phyloP scores from a whole-genome alignment of 1,139 yeast genomes.

The Nakaseomyces bracarensis region DNA sequence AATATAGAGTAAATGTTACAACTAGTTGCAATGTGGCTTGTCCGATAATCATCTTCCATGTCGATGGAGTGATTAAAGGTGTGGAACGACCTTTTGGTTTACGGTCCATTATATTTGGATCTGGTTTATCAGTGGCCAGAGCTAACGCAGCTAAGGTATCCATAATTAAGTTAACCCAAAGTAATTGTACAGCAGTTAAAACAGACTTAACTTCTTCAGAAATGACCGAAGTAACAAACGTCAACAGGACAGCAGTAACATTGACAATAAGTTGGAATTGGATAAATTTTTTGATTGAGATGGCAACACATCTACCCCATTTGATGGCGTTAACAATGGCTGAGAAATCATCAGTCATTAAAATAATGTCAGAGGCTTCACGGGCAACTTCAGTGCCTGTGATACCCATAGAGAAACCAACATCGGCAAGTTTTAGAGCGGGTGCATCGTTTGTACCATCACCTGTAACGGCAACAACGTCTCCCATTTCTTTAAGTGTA shows the following conservation, averaged over 20 bases:
- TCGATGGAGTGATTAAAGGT: constrained; percentile 79
- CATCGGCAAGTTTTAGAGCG: constrained; percentile 85
- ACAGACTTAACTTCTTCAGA: constrained; percentile 73
- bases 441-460: constrained; percentile 97
- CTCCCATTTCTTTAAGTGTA: constrained; percentile 70
- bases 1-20: constrained; percentile 73
- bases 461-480: constrained; percentile 97
- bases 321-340: constrained; percentile 96
- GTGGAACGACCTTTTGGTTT: constrained; percentile 77
- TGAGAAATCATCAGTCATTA: constrained; percentile 91
- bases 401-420: constrained; percentile 91
- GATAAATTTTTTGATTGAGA: constrained; percentile 87
- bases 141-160: constrained; percentile 98
- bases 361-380: constrained; percentile 88
- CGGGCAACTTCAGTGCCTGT: constrained; percentile 92
- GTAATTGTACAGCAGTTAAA: constrained; percentile 88
- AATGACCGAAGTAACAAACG: constrained; percentile 90
- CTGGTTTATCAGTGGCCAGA: constrained; percentile 94
- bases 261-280: constrained; percentile 96
- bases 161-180: constrained; percentile 98
- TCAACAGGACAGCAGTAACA: constrained; percentile 85
- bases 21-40: constrained; percentile 72
- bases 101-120: constrained; percentile 64
- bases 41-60: constrained; percentile 98
- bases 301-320: constrained; percentile 98